These are phyloP conservation scores for Neurospora intermedia DNA, from an alignment of 495 filamentous ascomycete genomes.

Conservation along the genomic window DNA sequence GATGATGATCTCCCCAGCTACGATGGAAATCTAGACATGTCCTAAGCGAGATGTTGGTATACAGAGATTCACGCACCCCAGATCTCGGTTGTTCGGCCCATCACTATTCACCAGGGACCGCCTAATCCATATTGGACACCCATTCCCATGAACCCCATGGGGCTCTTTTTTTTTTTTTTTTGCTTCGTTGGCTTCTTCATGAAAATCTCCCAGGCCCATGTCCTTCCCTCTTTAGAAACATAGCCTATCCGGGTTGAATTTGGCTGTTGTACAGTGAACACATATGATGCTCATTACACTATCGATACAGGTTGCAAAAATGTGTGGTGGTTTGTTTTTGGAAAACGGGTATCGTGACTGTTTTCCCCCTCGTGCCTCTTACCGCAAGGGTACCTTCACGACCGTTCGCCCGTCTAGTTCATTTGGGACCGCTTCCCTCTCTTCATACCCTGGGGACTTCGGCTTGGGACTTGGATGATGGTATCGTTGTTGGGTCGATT, in stretches of 20 bases:
- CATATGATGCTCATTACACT: background rate
- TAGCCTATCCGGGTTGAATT: background rate
- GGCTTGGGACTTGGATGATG: constrained; percentile 7
- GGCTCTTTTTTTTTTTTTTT: background rate
- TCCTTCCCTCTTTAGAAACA: background rate
- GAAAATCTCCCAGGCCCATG: background rate
- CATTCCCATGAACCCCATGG: background rate
- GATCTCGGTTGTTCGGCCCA: background rate
- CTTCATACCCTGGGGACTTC: constrained; percentile 15
- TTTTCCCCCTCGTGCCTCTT: background rate
- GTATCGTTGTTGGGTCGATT: constrained; percentile 10
- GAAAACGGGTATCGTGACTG: background rate
- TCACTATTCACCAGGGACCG: background rate
- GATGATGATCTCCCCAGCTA: background rate
- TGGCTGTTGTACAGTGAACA: background rate
- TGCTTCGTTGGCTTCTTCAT: background rate
- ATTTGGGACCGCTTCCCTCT: background rate
- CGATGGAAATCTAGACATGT: background rate
- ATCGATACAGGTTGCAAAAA: background rate
- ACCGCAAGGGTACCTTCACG: background rate
- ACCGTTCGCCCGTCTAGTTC: background rate
- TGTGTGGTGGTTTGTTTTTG: background rate
- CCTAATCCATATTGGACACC: background rate
- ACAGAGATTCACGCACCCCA: background rate
- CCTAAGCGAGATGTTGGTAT: background rate